Conservation (phyloP, 176 grass and related monocot genomes). For the Metroxylon sagu region DNA sequence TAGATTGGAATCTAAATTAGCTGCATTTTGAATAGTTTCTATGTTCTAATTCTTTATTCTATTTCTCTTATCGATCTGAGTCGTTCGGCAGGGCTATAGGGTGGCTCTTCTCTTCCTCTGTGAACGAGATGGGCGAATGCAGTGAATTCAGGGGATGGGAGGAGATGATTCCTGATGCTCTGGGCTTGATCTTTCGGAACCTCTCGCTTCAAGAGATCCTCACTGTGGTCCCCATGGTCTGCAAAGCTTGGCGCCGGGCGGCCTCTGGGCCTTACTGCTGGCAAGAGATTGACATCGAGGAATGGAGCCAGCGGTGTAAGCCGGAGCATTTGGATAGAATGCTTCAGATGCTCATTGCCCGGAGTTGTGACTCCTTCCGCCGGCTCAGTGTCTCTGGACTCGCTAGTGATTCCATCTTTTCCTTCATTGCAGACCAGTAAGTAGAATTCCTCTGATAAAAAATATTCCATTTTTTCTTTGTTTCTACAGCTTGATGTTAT, state of each 20-base stretch:
- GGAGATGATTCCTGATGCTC: slow-evolving; percentile 80
- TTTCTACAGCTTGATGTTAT: too few relatives aligned
- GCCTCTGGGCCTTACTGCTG: slow-evolving; percentile 86
- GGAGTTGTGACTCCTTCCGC: slow-evolving; percentile 60
- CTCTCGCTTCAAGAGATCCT: slow-evolving; percentile 76
- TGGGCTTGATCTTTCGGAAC: slow-evolving; percentile 85
- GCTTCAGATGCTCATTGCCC: slow-evolving; percentile 65
- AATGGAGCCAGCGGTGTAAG: slow-evolving; percentile 82
- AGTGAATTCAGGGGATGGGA: slow-evolving; percentile 69
- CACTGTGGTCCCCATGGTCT: slow-evolving; percentile 78
- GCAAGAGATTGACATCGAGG: slow-evolving; percentile 92
- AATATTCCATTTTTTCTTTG: too few relatives aligned
- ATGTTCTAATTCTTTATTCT: too few relatives aligned
- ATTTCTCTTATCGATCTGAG: too few relatives aligned
- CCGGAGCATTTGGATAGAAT: slow-evolving; percentile 73
- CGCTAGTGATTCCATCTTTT: slow-evolving; percentile 57
- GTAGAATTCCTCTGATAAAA: slow-evolving; percentile 2
- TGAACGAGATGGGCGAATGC: slow-evolving; percentile 48
- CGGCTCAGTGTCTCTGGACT: slow-evolving; percentile 74
- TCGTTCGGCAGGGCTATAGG: too few relatives aligned
- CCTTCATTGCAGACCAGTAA: slow-evolving; percentile 85
- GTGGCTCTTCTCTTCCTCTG: not conserved
- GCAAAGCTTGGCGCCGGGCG: slow-evolving; percentile 65
- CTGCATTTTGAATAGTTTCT: too few relatives aligned
- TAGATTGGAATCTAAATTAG: too few relatives aligned